Base-by-base conservation (phyloP, 306 rosid species). In the Lathyrus aphaca region DNA sequence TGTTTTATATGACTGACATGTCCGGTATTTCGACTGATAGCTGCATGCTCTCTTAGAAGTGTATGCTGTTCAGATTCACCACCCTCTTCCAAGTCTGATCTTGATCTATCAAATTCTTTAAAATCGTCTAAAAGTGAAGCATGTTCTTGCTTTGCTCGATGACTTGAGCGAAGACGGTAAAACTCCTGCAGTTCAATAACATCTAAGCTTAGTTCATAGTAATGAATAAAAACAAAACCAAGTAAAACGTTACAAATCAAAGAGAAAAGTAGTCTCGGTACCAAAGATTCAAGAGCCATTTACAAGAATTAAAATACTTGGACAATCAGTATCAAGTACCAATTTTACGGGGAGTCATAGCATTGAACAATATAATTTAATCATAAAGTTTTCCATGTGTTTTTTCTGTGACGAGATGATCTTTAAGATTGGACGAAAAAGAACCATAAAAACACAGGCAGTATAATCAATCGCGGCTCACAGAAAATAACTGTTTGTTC, bases 61-160 rank as follows among this genome's bases (percentile, higher is more conserved):
- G 88, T 72, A 69, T 86, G 90, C 72, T 89, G 92, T 6, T 81
- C 75, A 55, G 91, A 82, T 48, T 74, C 96, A 38, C 46, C 79
- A 65, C 91, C 96, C 15, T 79, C 91, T 87, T 95, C 99, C 81
- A 95, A 79, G 73, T 95, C 99, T 71, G 89, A 81, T 80, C 93
- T 83, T 73, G 99, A 73, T 18, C 97, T 86, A 85, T 95, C 99
- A 64, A 95, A 95, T 80, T 95, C 97, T 78, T 88, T 95, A 74
- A 95, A 95, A 84, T 91, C 97, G 14, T 95, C 99, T 43, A 95
- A 85, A 25, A 95, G 96, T 39, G 96, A 95, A 78, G 99, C 97
- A 42, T 89, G 99, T 45, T 95, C 97, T 77, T 86, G 84, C 88
- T 91, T 91, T 64, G 97, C 95, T 78, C 78, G 75, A 39, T 87